Conservation (phyloP, 2,329 filamentous ascomycete genomes). For the Cercospora sesami region DNA sequence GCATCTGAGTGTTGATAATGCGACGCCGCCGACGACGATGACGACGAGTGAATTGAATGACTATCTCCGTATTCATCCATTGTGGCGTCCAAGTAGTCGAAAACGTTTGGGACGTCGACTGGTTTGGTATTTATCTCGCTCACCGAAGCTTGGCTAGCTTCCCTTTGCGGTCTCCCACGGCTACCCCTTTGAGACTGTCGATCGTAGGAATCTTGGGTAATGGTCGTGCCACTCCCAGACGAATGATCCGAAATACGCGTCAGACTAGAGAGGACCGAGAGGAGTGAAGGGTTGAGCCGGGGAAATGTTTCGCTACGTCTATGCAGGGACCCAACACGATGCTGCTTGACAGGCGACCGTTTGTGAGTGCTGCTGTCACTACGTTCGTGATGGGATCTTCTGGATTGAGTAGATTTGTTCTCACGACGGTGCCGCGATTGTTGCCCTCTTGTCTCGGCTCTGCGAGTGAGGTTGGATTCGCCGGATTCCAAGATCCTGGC, state of each 20-base stretch:
- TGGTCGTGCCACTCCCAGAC: constrained; percentile 49
- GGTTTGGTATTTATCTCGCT: constrained; percentile 23
- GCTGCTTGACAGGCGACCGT: constrained; percentile 24
- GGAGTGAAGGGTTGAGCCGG: constrained; percentile 44
- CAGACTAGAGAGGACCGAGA: constrained; percentile 45
- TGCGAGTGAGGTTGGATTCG: constrained; percentile 30
- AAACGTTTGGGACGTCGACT: constrained; percentile 28
- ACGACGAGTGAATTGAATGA: constrained; percentile 28
- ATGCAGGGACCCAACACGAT: constrained; percentile 16
- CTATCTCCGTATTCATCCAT: constrained; percentile 28
- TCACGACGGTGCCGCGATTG: constrained; percentile 24
- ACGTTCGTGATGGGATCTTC: constrained; percentile 25
- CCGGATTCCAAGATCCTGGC: constrained; percentile 45
- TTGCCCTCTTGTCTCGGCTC: constrained; percentile 21
- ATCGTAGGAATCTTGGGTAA: constrained; percentile 48
- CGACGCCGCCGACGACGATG: constrained; percentile 35
- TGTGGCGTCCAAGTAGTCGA: constrained; percentile 34
- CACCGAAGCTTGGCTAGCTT: constrained; percentile 19
- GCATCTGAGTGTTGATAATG: constrained; percentile 37
- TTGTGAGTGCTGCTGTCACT: constrained; percentile 24
- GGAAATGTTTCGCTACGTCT: constrained; percentile 36
- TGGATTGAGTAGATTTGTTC: constrained; percentile 7
- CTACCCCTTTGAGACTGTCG: constrained; percentile 22
- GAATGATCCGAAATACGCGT: constrained; percentile 45
- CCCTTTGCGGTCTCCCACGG: constrained; percentile 19